Conservation (phyloP, 129 eudicot species). For the Centrapalus pauciflorus region DNA sequence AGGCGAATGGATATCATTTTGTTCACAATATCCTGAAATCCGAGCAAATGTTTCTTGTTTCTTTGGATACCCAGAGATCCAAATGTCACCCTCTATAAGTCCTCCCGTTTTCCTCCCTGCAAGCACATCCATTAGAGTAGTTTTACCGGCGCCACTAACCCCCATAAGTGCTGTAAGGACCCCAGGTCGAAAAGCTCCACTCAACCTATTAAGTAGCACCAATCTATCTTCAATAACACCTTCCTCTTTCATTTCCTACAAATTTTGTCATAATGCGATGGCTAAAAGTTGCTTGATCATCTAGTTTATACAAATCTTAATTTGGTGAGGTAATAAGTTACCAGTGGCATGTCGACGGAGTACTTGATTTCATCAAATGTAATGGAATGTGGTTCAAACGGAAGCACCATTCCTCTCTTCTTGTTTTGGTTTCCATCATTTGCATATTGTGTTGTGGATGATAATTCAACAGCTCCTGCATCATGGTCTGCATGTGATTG, state of each 20-base stretch:
- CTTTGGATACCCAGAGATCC: neutral
- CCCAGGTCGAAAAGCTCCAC: too few relatives aligned
- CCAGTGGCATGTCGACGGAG: conserved; percentile 77
- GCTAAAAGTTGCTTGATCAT: too few relatives aligned
- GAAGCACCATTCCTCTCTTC: conserved; percentile 50
- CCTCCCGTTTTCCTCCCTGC: conserved; percentile 26
- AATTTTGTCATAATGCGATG: too few relatives aligned
- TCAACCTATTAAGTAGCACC: too few relatives aligned
- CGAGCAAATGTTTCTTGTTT: conserved; percentile 15
- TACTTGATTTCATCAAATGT: conserved; percentile 56
- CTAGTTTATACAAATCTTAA: too few relatives aligned
- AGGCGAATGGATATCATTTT: too few relatives aligned
- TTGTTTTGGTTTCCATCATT: neutral
- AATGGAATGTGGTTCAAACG: conserved; percentile 60
- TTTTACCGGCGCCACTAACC: conserved; percentile 40
- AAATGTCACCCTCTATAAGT: neutral
- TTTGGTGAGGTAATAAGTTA: too few relatives aligned
- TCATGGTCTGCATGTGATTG: conserved; percentile 21
- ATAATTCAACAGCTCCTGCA: conserved; percentile 11
- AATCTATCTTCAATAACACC: too few relatives aligned
- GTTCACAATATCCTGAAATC: conserved; percentile 35
- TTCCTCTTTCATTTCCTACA: too few relatives aligned
- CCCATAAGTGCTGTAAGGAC: too few relatives aligned
- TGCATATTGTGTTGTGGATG: neutral
- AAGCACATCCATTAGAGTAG: conserved; percentile 39